These are phyloP conservation scores for Phytophthora foliorum DNA, from an alignment of 352 stramenopile genomes.

Conservation along the genomic window DNA sequence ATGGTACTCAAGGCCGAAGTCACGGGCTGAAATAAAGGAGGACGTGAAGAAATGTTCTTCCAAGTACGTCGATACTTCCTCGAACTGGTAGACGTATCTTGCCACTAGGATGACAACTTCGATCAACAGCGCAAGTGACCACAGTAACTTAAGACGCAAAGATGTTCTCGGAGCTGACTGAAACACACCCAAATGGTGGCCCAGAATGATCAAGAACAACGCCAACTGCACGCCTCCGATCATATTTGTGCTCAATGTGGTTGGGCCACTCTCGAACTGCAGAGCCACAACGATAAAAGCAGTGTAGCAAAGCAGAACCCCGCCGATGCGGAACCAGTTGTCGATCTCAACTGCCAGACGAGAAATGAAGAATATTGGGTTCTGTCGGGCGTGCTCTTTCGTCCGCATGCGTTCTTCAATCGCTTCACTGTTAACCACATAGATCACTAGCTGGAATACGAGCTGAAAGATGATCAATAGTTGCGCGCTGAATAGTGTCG, in stretches of 20 bases:
- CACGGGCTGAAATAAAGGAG: slow-evolving; percentile 75
- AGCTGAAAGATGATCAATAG: slow-evolving; percentile 88
- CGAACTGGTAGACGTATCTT: slow-evolving; percentile 88
- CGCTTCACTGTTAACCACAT: slow-evolving; percentile 74
- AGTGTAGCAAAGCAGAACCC: slow-evolving; percentile 75
- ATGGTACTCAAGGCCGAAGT: slow-evolving; percentile 80
- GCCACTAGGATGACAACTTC: slow-evolving; percentile 73
- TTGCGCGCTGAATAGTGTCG: slow-evolving; percentile 85
- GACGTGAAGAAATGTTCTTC: slow-evolving; percentile 73
- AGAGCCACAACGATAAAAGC: slow-evolving; percentile 77
- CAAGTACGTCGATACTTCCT: slow-evolving; percentile 71
- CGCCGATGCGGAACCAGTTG: slow-evolving; percentile 77
- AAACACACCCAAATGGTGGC: slow-evolving; percentile 80
- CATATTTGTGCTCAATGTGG: slow-evolving; percentile 67
- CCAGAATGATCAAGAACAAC: slow-evolving; percentile 72
- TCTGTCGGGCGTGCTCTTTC: slow-evolving; percentile 70
- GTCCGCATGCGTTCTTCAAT: slow-evolving; percentile 75
- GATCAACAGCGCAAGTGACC: slow-evolving; percentile 79
- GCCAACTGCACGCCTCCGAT: slow-evolving; percentile 70
- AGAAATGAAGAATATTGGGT: slow-evolving; percentile 82
- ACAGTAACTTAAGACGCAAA: slow-evolving; percentile 75
- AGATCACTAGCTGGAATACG: slow-evolving; percentile 89
- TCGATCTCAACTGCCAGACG: slow-evolving; percentile 78
- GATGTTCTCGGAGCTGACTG: slow-evolving; percentile 71
- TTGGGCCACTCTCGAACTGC: slow-evolving; percentile 66